Conservation (phyloP, 768 basidiomycete species). For the Pleurotus salmoneostramineus region DNA sequence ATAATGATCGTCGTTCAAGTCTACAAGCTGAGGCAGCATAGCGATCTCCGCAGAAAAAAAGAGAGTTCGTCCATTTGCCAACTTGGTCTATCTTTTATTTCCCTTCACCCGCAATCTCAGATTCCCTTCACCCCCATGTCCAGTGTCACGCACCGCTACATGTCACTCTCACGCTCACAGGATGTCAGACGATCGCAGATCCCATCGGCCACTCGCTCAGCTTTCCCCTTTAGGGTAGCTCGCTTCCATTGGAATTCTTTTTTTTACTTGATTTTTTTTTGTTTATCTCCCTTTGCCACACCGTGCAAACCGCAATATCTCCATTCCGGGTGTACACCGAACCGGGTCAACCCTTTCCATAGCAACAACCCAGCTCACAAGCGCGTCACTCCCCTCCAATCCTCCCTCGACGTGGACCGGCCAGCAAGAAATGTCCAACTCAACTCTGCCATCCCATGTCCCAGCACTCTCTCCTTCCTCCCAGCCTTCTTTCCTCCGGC, state of each 20-base stretch:
- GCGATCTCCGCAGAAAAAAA: neutral
- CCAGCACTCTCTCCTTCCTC: too few species aligned
- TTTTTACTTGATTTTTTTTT: neutral
- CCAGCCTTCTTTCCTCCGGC: too few species aligned
- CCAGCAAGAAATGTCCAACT: too few species aligned
- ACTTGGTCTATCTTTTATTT: slow-evolving; percentile 1
- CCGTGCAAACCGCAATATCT: slow-evolving; percentile 8
- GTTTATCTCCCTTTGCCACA: neutral
- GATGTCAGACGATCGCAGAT: neutral
- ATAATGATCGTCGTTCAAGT: neutral
- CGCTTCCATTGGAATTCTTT: neutral
- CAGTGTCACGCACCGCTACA: neutral
- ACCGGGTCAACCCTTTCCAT: slow-evolving; percentile 1
- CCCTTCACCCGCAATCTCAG: slow-evolving; percentile 4
- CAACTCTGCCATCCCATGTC: too few species aligned
- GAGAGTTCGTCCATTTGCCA: neutral
- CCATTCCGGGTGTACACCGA: neutral
- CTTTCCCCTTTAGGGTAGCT: neutral
- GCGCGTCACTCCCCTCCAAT: neutral
- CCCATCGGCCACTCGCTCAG: neutral
- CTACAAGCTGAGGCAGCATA: slow-evolving; percentile 8
- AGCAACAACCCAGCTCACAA: slow-evolving; percentile 2
- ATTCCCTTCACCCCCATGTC: neutral
- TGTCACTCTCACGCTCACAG: neutral
- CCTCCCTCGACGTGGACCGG: too few species aligned